A percentile compares a stretch with the other conserved stretches of the same genome.
Evolutionary conservation across 805 yeast genomes (phyloP).

Genomic region (Phaffomyces opuntiae): DNA sequence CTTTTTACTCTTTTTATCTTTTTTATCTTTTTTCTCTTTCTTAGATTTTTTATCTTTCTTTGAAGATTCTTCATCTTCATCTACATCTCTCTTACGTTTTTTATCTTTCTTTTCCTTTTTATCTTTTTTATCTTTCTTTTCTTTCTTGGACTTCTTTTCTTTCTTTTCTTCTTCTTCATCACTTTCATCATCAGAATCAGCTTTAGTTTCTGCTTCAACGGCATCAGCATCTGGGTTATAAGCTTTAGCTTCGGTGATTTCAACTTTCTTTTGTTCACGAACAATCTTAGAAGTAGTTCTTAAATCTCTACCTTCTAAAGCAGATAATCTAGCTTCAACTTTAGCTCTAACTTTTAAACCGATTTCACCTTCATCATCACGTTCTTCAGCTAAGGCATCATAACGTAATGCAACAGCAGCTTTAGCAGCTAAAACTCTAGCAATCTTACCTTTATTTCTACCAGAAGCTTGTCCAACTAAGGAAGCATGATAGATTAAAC

Average conservation of each 20-base stretch:
- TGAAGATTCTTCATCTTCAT: conserved; percentile 2
- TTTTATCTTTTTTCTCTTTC: conserved; percentile 6
- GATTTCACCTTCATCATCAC: conserved; percentile 91
- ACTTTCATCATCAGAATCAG: conserved; percentile 31
- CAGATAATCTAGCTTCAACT: conserved; percentile 91
- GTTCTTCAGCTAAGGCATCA: conserved; percentile 94
- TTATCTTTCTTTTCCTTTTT: conserved; percentile 18
- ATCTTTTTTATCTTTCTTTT: conserved; percentile 24
- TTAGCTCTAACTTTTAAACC: conserved; percentile 88
- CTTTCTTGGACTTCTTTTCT: conserved; percentile 27
- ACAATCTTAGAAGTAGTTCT: conserved; percentile 82
- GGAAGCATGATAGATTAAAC: conserved; percentile 93
- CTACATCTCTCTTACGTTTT: conserved; percentile 18
- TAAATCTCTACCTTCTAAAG: conserved; percentile 93
- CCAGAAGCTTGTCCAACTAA: conserved; percentile 97
- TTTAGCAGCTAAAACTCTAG: conserved; percentile 97
- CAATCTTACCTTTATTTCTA: conserved; percentile 97
- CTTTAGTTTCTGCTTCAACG: conserved; percentile 33
- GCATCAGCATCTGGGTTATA: conserved; percentile 96
- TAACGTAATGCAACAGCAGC: conserved; percentile 95
- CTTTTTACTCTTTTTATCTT: conserved; percentile 6
- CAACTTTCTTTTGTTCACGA: conserved; percentile 81
- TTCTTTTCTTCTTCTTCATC: conserved; percentile 30
- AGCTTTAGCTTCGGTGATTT: conserved; percentile 74
- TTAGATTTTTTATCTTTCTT: conserved; percentile 2